phyloP scores from a whole-genome alignment of 352 stramenopile species.

The Blastocystis sp. region DNA sequence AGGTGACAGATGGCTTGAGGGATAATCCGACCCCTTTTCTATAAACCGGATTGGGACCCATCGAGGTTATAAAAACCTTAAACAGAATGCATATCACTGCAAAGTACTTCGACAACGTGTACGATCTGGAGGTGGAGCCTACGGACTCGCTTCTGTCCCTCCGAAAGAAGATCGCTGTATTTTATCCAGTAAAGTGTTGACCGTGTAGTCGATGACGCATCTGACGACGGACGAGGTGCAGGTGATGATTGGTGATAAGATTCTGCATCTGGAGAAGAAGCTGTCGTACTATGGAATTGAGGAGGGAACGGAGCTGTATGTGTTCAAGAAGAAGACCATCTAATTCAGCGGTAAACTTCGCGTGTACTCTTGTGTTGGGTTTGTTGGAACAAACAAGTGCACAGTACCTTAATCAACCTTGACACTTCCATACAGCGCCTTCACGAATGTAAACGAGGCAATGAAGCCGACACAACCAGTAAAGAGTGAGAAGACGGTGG shows the following conservation, averaged over 20 bases:
- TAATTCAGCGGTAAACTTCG: too few relatives aligned
- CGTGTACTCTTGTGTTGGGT: slow-evolving; percentile 58
- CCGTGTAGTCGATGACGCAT: slow-evolving; percentile 1
- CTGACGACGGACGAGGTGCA: slow-evolving; percentile 30
- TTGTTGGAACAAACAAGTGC: slow-evolving; percentile 35
- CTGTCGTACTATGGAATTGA: slow-evolving; percentile 54
- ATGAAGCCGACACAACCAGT: slow-evolving; percentile 89
- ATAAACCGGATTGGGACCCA: too few relatives aligned
- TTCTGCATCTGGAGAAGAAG: slow-evolving; percentile 55
- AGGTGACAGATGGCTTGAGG: too few relatives aligned
- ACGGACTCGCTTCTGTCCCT: slow-evolving; percentile 20
- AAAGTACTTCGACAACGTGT: slow-evolving; percentile 54
- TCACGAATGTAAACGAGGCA: slow-evolving; percentile 91
- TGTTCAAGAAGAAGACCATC: slow-evolving; percentile 55
- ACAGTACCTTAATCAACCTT: slow-evolving; percentile 92
- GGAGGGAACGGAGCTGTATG: slow-evolving; percentile 44
- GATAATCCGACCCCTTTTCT: too few relatives aligned
- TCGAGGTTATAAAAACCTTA: background rate
- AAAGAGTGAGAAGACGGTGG: slow-evolving; percentile 83
- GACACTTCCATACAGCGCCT: slow-evolving; percentile 91
- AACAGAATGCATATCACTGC: slow-evolving; percentile 52
- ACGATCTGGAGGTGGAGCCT: slow-evolving; percentile 43
- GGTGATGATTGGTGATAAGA: slow-evolving; percentile 54
- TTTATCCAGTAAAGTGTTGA: background rate
- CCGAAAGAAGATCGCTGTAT: slow-evolving; percentile 50